Conservation (phyloP, 371 early-diverging fungal species). For the Mucor plumbeus region DNA sequence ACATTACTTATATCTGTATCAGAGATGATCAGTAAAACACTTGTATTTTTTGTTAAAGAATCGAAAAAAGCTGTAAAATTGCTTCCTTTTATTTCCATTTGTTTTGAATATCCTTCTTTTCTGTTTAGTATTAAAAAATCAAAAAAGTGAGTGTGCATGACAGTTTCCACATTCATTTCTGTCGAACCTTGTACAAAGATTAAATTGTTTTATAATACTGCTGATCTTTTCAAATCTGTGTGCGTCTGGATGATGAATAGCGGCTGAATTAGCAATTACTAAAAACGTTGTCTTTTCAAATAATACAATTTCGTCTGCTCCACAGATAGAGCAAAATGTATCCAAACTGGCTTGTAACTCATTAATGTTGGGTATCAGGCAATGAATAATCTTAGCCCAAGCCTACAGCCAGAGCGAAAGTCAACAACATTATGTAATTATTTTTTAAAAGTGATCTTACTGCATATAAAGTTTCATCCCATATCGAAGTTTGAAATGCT, state of each 20-base stretch:
- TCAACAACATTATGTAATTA: not conserved
- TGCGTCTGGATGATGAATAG: slow-evolving; percentile 58
- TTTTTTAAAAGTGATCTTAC: slow-evolving; percentile 38
- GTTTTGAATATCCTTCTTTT: slow-evolving; percentile 26
- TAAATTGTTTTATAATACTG: slow-evolving; percentile 93
- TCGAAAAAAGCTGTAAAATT: slow-evolving; percentile 88
- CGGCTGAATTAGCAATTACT: slow-evolving; percentile 84
- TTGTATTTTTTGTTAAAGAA: slow-evolving; percentile 90
- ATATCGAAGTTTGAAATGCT: slow-evolving; percentile 90
- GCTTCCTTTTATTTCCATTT: slow-evolving; percentile 84
- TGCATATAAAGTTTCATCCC: slow-evolving; percentile 94
- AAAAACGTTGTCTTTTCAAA: slow-evolving; percentile 95
- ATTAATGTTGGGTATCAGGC: slow-evolving; percentile 91
- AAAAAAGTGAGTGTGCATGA: not conserved
- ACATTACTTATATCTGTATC: slow-evolving; percentile 87
- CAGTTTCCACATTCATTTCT: not conserved
- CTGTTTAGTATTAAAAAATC: slow-evolving; percentile 9
- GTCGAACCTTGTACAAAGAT: slow-evolving; percentile 76
- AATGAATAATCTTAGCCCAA: slow-evolving; percentile 94
- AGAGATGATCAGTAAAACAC: slow-evolving; percentile 88
- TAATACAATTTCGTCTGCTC: slow-evolving; percentile 92
- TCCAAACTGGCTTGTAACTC: slow-evolving; percentile 76
- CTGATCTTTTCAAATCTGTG: slow-evolving; percentile 93
- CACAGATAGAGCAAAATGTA: slow-evolving; percentile 80
- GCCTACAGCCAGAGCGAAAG: slow-evolving; percentile 55